These are phyloP conservation scores for Cylindrodendrum hubeiense DNA, from an alignment of 2,329 filamentous ascomycete genomes.

Conservation along the genomic window DNA sequence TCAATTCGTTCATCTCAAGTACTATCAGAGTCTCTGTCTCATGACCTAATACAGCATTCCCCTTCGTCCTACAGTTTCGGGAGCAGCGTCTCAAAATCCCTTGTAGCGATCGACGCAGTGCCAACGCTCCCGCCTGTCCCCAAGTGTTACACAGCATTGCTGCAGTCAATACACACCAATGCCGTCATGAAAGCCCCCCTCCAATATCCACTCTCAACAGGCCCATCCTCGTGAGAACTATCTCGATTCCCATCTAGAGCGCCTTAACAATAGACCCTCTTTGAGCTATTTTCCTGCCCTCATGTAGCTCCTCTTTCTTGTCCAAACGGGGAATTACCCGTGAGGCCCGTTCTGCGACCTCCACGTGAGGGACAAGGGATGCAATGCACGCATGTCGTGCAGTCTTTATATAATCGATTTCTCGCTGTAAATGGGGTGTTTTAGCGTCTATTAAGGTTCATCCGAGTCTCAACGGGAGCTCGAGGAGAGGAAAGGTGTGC, in stretches of 20 bases:
- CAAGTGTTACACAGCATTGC: slow-evolving; percentile 15
- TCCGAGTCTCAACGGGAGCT: background rate
- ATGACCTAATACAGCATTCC: background rate
- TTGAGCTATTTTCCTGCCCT: background rate
- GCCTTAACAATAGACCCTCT: background rate
- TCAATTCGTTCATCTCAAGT: too few relatives aligned
- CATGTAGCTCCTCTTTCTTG: background rate
- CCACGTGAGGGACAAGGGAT: slow-evolving; percentile 34
- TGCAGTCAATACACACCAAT: background rate
- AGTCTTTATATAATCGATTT: slow-evolving; percentile 29
- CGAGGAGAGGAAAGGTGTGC: background rate
- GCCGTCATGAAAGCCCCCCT: background rate
- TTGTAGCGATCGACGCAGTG: too few relatives aligned
- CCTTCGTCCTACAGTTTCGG: background rate
- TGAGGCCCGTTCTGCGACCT: slow-evolving; percentile 36
- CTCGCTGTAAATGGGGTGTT: background rate
- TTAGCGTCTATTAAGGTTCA: background rate
- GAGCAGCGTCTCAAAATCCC: background rate
- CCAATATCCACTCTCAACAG: background rate
- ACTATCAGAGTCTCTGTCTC: too few relatives aligned
- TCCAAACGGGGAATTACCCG: slow-evolving; percentile 19
- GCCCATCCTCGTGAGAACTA: background rate
- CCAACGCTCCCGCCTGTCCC: background rate
- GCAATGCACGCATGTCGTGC: slow-evolving; percentile 38
- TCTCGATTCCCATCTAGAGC: background rate